These are phyloP conservation scores for Mortierella sp. DNA, from an alignment of 371 early-diverging fungal genomes.

Conservation along the genomic window DNA sequence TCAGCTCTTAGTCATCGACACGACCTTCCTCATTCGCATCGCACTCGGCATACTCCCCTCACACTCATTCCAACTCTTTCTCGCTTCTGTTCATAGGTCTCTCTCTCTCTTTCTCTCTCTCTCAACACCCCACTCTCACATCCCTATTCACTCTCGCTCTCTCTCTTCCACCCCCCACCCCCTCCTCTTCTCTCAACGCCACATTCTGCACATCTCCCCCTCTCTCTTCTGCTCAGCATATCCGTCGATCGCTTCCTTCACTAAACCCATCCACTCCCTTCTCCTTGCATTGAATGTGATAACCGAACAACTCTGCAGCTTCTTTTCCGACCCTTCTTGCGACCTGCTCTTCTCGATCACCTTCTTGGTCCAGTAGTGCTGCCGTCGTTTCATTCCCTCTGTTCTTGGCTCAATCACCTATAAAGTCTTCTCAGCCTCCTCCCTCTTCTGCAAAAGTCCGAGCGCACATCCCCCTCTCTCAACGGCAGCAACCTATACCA, in stretches of 20 bases:
- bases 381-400: background rate
- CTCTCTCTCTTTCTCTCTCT: background rate
- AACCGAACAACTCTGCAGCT: background rate
- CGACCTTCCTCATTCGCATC: conserved; percentile 1
- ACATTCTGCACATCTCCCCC: too few relatives aligned
- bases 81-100: too few relatives aligned
- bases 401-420: background rate
- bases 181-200: too few relatives aligned
- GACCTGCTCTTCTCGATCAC: too few relatives aligned
- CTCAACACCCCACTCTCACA: too few relatives aligned
- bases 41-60: background rate
- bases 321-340: background rate
- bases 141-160: background rate
- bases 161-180: background rate
- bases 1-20: conserved; percentile 1
- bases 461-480: background rate
- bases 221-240: too few relatives aligned
- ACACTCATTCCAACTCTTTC: background rate
- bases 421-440: background rate
- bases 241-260: too few relatives aligned
- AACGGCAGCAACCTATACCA: background rate
- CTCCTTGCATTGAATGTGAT: background rate
- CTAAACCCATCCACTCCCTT: background rate
- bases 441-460: background rate
- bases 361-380: background rate